phyloP scores from a whole-genome alignment of 2,329 filamentous ascomycete genomes.

The Lecanosticta acicola region DNA sequence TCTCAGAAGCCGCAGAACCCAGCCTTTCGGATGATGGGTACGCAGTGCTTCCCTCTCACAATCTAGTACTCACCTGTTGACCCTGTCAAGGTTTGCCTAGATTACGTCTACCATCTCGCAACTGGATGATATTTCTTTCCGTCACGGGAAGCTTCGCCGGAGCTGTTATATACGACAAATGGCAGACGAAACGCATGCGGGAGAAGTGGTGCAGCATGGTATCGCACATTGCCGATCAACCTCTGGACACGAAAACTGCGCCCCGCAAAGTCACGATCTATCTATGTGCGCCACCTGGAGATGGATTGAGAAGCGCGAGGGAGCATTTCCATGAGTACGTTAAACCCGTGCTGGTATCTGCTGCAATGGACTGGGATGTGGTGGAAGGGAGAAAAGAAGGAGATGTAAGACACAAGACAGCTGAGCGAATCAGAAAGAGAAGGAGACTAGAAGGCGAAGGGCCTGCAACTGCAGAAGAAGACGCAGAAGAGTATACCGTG shows the following conservation, averaged over 20 bases:
- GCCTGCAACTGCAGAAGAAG: slow-evolving; percentile 38
- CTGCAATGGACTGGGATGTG: slow-evolving; percentile 92
- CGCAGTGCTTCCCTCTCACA: slow-evolving; percentile 7
- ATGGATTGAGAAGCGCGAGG: slow-evolving; percentile 76
- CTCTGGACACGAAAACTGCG: slow-evolving; percentile 65
- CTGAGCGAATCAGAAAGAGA: slow-evolving; percentile 70
- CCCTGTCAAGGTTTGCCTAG: slow-evolving; percentile 64
- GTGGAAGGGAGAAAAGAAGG: slow-evolving; percentile 87
- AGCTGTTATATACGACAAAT: slow-evolving; percentile 84
- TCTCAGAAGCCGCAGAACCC: slow-evolving; percentile 52
- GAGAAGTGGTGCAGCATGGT: slow-evolving; percentile 83
- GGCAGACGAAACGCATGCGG: slow-evolving; percentile 78
- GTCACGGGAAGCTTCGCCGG: slow-evolving; percentile 71
- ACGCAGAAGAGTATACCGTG: slow-evolving; percentile 53
- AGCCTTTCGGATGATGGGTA: slow-evolving; percentile 66
- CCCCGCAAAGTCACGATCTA: slow-evolving; percentile 82
- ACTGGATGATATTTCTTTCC: slow-evolving; percentile 94
- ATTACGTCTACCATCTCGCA: slow-evolving; percentile 84
- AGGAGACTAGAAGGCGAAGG: slow-evolving; percentile 56
- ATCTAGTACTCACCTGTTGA: slow-evolving; percentile 9
- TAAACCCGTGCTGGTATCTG: slow-evolving; percentile 84
- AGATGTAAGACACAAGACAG: slow-evolving; percentile 81
- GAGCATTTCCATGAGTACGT: slow-evolving; percentile 96
- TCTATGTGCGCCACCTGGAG: slow-evolving; percentile 77
- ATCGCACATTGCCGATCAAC: slow-evolving; percentile 73